These are phyloP conservation scores for Saccharomycopsis sp. DNA, from an alignment of 805 yeast genomes.

Conservation along the genomic window DNA sequence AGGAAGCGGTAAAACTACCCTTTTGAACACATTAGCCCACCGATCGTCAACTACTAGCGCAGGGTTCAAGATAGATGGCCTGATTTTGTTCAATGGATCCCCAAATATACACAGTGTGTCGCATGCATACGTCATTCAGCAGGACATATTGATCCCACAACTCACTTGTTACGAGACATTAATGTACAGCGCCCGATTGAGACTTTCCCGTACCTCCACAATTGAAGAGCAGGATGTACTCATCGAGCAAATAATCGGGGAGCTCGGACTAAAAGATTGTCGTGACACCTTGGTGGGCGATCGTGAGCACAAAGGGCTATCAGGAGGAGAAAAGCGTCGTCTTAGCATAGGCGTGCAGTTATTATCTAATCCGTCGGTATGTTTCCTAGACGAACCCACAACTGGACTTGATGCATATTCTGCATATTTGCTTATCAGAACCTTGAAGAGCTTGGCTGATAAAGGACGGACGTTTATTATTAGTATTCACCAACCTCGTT, in stretches of 20 bases:
- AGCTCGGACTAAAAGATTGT: constrained; percentile 61
- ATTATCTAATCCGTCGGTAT: constrained; percentile 65
- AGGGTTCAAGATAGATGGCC: constrained; percentile 4
- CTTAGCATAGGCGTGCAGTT: constrained; percentile 73
- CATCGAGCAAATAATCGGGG: constrained; percentile 54
- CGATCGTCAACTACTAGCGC: constrained; percentile 32
- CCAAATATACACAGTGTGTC: constrained; percentile 27
- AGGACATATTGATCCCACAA: constrained; percentile 65
- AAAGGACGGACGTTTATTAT: constrained; percentile 66
- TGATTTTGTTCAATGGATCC: constrained; percentile 6
- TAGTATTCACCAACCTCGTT: constrained; percentile 80
- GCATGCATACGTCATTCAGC: constrained; percentile 67
- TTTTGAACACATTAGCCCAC: constrained; percentile 59
- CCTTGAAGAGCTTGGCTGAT: constrained; percentile 51
- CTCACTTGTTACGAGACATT: constrained; percentile 69
- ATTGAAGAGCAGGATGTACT: constrained; percentile 39
- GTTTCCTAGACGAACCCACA: constrained; percentile 83
- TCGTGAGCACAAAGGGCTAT: constrained; percentile 44
- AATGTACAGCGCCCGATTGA: constrained; percentile 61
- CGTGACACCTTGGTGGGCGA: constrained; percentile 55
- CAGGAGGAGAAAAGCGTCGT: constrained; percentile 83
- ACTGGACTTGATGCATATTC: constrained; percentile 81
- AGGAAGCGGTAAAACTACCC: constrained; percentile 81
- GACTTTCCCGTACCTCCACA: constrained; percentile 45
- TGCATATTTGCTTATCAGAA: constrained; percentile 55